These are phyloP conservation scores for Rhodomyrtus tomentosa DNA, from an alignment of 345 rosid genomes.

Conservation along the genomic window DNA sequence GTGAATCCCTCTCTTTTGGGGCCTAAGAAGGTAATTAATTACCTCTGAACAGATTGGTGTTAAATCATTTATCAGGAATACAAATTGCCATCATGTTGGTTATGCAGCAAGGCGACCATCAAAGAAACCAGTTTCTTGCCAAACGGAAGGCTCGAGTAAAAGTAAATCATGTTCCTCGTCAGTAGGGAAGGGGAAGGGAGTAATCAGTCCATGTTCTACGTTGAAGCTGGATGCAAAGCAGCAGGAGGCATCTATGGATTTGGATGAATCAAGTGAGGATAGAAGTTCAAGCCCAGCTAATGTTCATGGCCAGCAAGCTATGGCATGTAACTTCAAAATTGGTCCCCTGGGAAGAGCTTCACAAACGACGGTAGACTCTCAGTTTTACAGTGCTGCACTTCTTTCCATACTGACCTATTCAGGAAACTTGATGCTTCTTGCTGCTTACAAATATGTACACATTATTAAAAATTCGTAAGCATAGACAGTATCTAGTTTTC, in stretches of 20 bases:
- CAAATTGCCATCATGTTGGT: constrained; percentile 53
- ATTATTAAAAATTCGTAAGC: neutral
- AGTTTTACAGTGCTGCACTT: neutral
- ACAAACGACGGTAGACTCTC: constrained; percentile 9
- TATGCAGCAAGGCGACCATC: constrained; percentile 31
- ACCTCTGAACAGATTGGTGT: neutral
- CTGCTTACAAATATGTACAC: neutral
- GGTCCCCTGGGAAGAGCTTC: neutral
- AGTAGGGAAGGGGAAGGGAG: constrained; percentile 4
- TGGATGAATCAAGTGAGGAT: constrained; percentile 1
- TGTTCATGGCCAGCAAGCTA: neutral
- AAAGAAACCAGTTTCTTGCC: neutral
- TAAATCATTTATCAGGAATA: constrained; percentile 21
- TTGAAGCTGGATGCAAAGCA: neutral
- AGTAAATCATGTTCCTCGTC: neutral
- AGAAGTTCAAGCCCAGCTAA: neutral
- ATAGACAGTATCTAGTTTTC: neutral
- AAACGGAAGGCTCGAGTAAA: neutral
- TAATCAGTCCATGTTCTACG: neutral
- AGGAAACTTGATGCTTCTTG: neutral
- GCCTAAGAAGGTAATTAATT: neutral
- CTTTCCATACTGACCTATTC: neutral
- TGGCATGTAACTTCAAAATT: neutral
- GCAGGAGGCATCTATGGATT: neutral
- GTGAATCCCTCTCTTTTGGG: neutral